These are phyloP conservation scores for Nicotiana sylvestris DNA, from an alignment of 257 asterid genomes.

Conservation along the genomic window DNA sequence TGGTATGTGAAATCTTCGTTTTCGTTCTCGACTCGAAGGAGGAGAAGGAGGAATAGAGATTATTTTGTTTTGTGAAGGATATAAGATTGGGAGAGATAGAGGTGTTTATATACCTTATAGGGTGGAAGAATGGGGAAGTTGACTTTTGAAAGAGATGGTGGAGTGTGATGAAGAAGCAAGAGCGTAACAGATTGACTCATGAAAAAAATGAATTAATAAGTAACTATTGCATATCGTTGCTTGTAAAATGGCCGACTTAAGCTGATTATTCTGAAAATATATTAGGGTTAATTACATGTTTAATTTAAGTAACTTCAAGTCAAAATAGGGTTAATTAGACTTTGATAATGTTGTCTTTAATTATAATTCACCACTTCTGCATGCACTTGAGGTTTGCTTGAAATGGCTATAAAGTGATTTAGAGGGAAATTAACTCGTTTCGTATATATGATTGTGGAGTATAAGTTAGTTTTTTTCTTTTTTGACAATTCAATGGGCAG, in stretches of 20 bases:
- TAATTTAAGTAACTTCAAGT: neutral
- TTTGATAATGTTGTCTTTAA: neutral
- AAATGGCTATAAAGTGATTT: conserved; percentile 3
- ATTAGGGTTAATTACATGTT: neutral
- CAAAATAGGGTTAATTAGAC: neutral
- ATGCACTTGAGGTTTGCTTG: neutral
- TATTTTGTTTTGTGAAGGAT: neutral
- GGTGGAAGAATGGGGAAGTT: neutral
- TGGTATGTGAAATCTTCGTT: neutral
- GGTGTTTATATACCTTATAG: neutral
- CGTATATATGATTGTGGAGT: neutral
- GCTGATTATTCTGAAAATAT: neutral
- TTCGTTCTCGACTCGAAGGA: neutral
- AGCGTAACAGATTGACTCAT: neutral
- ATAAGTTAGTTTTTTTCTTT: neutral
- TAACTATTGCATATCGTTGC: neutral
- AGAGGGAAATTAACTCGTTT: neutral
- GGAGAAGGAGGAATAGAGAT: neutral
- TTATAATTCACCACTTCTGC: neutral
- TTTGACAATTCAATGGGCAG: neutral
- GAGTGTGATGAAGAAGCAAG: neutral
- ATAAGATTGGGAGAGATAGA: neutral
- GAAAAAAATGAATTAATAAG: neutral
- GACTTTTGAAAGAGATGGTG: neutral
- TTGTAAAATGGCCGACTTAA: neutral